Evolutionary conservation across 1,139 yeast species (phyloP).

Genomic region (Groenewaldozyma sp.): DNA sequence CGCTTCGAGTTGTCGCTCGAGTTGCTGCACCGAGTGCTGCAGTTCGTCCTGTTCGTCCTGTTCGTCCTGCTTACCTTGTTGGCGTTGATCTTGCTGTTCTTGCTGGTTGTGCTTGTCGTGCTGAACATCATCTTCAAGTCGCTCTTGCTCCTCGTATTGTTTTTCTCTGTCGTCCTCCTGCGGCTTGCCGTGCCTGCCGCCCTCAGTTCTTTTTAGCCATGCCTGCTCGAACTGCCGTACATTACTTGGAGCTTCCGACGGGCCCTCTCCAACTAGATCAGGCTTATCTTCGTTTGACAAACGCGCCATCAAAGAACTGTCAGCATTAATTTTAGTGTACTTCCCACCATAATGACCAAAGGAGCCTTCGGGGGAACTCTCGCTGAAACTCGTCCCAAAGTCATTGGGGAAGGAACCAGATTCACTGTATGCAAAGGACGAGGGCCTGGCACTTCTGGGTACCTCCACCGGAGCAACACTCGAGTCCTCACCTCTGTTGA

Average conservation of each 20-base stretch:
- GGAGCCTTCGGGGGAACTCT: constrained; percentile 13
- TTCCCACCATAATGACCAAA: constrained; percentile 11
- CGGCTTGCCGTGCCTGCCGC: too few species aligned
- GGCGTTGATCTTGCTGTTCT: background rate
- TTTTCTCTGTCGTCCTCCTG: too few species aligned
- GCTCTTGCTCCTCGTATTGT: too few species aligned
- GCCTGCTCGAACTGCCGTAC: too few species aligned
- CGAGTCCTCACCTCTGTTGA: too few species aligned
- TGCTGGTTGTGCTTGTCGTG: background rate
- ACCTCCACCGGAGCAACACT: background rate
- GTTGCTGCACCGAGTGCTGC: background rate
- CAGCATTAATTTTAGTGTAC: constrained; percentile 10
- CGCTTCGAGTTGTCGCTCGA: background rate
- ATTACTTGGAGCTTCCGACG: too few species aligned
- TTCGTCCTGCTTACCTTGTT: background rate
- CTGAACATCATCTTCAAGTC: too few species aligned
- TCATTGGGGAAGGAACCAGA: background rate
- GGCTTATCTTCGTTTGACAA: too few species aligned
- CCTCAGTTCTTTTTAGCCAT: too few species aligned
- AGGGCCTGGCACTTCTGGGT: background rate
- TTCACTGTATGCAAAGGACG: background rate
- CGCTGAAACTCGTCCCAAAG: background rate
- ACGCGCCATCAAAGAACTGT: too few species aligned
- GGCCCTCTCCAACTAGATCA: too few species aligned
- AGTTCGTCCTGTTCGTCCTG: background rate